Evolutionary conservation across 495 filamentous ascomycete genomes (phyloP), one percentile per base, ranked within the genome.

Genomic region (Penicillium angulare): DNA sequence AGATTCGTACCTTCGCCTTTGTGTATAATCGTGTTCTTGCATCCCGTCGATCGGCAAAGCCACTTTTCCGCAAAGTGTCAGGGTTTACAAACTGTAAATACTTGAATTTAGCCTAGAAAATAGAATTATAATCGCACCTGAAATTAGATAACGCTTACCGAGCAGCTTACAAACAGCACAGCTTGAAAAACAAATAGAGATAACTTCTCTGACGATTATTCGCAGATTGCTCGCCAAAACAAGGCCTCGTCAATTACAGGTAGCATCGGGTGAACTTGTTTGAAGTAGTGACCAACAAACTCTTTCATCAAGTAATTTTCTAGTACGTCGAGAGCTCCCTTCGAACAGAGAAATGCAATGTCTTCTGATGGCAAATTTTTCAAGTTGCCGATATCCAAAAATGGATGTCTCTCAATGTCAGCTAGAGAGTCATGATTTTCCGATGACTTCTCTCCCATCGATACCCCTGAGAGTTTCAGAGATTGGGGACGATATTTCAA

Each of bases 181-280:
- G 75, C 69, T 52, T 77, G 74, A 26, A 79, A 74, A 12, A 80
- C 62, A 46, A 79, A 75, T 3, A 79, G 57, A 0, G 76, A 74
- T 17, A 78, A 57, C 26, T 61, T 69, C 9, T 66, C 57, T 3
- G 43, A 10, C 5, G 35, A n/a, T 1, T 53, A 13, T 3, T 58
- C 47, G 15, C 52, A 55, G 32, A 54, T 78, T 7, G 71, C 61
- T 22, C 65, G 59, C 77, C 77, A 80, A 34, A 80, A 77, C 33
- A 71, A 61, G 0, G 65, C 70, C 38, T 80, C 77, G 9, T 80
- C 71, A 3, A 79, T 18, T 5, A 79, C 59, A 5, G 76, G 77
- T 18, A 77, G 49, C 7, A 65, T 50, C 3, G 77, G 75, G 49
- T 80, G 76, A 12, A 79, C 64, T 15, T 72, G 66, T 44, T 71